These are phyloP conservation scores for Trypanosoma platydactyli DNA, from an alignment of 208 protist genomes.

Conservation along the genomic window DNA sequence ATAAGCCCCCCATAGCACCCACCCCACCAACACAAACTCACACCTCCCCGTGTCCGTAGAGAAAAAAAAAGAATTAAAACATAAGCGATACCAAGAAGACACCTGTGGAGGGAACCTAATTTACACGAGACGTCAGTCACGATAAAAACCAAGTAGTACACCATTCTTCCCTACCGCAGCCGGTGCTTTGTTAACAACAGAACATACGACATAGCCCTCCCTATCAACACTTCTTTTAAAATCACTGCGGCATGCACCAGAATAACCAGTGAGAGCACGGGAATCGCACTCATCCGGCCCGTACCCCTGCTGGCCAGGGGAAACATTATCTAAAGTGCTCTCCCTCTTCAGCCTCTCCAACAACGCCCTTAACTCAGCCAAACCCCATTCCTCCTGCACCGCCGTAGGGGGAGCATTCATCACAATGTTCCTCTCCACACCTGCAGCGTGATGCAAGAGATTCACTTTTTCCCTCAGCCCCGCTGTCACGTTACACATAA, in stretches of 20 bases:
- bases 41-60: neutral
- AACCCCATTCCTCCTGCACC: neutral
- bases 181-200: neutral
- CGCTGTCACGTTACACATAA: neutral
- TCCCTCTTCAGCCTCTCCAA: neutral
- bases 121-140: neutral
- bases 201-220: neutral
- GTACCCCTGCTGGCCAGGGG: no score
- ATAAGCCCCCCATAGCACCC: neutral
- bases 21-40: neutral
- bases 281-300: neutral
- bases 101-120: neutral
- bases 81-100: no score
- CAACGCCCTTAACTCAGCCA: neutral
- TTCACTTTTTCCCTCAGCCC: no score
- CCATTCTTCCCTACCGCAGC: neutral
- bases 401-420: neutral
- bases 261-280: neutral
- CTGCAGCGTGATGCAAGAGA: neutral
- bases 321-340: no score
- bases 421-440: neutral
- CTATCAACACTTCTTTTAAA: neutral
- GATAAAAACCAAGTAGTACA: neutral
- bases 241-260: neutral
- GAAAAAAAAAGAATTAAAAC: conserved; percentile 7